A percentile compares a stretch with the other conserved stretches of the same genome.
Conservation (phyloP, 2,329 filamentous ascomycete genomes). For the Allantophomopsis lycopodina region DNA sequence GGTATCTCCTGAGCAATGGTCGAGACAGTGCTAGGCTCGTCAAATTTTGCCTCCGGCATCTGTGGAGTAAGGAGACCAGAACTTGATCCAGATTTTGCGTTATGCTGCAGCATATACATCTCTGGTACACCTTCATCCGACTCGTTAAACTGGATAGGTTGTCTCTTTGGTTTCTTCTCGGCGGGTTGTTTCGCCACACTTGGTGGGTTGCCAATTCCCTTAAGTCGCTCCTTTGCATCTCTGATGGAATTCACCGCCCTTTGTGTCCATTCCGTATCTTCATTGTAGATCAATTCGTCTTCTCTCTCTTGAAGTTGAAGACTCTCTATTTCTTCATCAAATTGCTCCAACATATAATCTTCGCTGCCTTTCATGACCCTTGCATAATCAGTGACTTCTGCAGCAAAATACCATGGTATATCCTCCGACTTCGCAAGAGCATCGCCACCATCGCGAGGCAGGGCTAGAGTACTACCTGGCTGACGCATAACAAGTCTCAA, state of each 20-base stretch:
- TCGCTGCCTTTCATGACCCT: constrained; percentile 89
- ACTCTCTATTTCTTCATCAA: constrained; percentile 63
- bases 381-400: constrained; percentile 88
- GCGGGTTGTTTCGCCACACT: constrained; percentile 32
- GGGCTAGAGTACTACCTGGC: constrained; percentile 68
- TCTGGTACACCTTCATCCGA: constrained; percentile 29
- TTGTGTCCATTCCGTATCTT: constrained; percentile 85
- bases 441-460: constrained; percentile 70
- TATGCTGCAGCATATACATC: constrained; percentile 34
- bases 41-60: constrained; percentile 6
- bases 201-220: constrained; percentile 53
- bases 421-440: constrained; percentile 55
- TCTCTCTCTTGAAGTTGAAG: constrained; percentile 68
- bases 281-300: constrained; percentile 82
- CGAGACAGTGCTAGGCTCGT: background rate
- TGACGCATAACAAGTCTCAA: constrained; percentile 73
- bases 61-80: constrained; percentile 6
- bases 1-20: background rate
- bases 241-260: constrained; percentile 67
- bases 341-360: constrained; percentile 75
- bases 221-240: constrained; percentile 62
- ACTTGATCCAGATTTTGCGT: constrained; percentile 27
- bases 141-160: constrained; percentile 33
- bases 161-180: constrained; percentile 29
- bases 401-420: constrained; percentile 89